Base-by-base conservation (phyloP, 306 rosid species). In the Canavalia gladiata region DNA sequence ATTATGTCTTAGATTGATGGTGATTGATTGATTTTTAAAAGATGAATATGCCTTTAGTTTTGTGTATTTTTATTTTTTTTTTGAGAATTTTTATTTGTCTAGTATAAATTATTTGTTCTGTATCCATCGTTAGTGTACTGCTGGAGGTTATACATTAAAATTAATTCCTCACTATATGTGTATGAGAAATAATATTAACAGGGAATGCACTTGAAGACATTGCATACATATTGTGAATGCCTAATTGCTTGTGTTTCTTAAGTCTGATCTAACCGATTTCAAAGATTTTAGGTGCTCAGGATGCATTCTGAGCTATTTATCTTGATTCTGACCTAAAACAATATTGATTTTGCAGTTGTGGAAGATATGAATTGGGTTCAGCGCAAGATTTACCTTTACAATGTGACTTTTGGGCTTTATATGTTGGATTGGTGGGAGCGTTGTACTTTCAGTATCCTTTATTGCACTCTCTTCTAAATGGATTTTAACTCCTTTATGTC, bases 371-470 rank as follows among this genome's bases (percentile, higher is more conserved):
- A 95, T 81, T 95, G 98, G 98, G 67, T 95, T 81, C 98, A 89
- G 76, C 95, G 94, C 68, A 91, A 91, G 90, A 84, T 93, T 83
- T 88, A 84, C 74, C 96, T 93, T 43, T 95, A 95, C 92, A 93
- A 93, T 79, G 99, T 93, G 62, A 95, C 97, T n/a, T 95, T 93
- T 80, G 99, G 99, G 58, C 93, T 95, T 66, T 95, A 82, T 82
- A 95, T 91, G 99, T 68, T 93, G 87, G 99, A 95, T 74, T 89
- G 97, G 96, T 95, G 98, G 99, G 99, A 95, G 89, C 97, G 96
- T 63, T 89, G 77, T 73, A 84, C 92, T 47, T 95, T 95, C 83
- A 93, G 99, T 93, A 93, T 91, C 94, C 96, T 91, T 71, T 80
- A 33, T 83, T 56, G 0, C 67, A 4, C 13, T 8, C 43, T 39